Percentiles rank a stretch among this genome's conserved stretches.
These are phyloP conservation scores for Talaromyces marneffei DNA, from an alignment of 2,329 filamentous ascomycete species.

Conservation along the genomic window DNA sequence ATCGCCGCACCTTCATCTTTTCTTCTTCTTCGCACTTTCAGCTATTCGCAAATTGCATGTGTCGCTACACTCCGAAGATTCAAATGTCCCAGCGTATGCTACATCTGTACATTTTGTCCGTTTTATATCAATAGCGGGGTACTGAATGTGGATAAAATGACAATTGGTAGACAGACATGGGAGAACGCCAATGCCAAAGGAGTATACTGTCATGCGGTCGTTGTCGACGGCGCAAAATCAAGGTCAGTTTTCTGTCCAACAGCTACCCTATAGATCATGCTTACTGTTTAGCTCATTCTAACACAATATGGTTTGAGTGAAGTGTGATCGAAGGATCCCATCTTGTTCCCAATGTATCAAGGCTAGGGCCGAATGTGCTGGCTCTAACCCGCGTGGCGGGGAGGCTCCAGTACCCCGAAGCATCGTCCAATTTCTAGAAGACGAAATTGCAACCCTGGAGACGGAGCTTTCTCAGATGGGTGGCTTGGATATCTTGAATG, in stretches of 20 bases:
- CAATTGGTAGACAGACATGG: background rate
- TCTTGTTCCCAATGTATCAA: no score
- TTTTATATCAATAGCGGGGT: background rate
- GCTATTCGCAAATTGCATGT: background rate
- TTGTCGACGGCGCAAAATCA: slow-evolving; percentile 24
- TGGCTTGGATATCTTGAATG: no score
- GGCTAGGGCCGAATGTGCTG: no score
- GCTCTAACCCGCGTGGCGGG: no score
- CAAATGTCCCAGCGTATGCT: background rate
- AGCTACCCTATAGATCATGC: no score
- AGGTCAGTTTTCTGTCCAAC: slow-evolving; percentile 7
- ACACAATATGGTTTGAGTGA: no score
- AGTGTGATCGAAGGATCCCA: no score
- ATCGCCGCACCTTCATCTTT: background rate
- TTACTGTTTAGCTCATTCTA: slow-evolving; percentile 23
- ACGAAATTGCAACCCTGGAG: no score
- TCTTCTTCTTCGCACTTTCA: background rate
- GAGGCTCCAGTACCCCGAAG: no score
- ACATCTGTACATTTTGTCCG: background rate
- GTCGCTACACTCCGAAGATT: background rate
- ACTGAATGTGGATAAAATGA: background rate
- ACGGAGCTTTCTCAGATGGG: no score
- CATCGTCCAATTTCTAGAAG: no score
- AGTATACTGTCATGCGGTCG: slow-evolving; percentile 24
- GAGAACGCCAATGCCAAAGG: slow-evolving; percentile 19